phyloP scores from a whole-genome alignment of 164 flowering plant species.

The Dillenia turbinata region DNA sequence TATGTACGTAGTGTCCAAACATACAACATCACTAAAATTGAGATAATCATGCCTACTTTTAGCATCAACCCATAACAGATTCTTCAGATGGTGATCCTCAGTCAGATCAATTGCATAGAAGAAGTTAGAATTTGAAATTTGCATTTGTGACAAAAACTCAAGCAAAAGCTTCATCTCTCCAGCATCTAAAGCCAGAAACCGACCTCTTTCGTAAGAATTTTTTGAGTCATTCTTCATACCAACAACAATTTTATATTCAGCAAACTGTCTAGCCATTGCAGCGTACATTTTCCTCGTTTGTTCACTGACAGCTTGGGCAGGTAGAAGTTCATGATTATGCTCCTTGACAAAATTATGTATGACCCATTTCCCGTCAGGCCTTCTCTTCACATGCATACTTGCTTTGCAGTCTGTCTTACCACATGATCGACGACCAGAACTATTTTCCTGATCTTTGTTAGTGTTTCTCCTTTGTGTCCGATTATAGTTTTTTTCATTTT shows the following conservation, averaged over 20 bases:
- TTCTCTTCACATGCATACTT: slow-evolving; percentile 23
- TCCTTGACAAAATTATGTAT: slow-evolving; percentile 20
- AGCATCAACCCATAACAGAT: slow-evolving; percentile 22
- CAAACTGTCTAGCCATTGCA: slow-evolving; percentile 48
- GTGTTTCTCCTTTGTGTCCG: slow-evolving; percentile 34
- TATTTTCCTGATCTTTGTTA: slow-evolving; percentile 28
- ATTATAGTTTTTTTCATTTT: slow-evolving; percentile 24
- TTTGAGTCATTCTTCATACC: slow-evolving; percentile 33
- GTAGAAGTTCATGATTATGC: slow-evolving; percentile 32
- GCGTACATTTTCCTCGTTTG: slow-evolving; percentile 50
- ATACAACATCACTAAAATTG: slow-evolving; percentile 20
- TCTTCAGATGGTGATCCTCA: slow-evolving; percentile 17
- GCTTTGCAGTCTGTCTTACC: slow-evolving; percentile 23
- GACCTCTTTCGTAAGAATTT: slow-evolving; percentile 13
- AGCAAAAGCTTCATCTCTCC: slow-evolving; percentile 9
- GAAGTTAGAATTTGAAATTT: slow-evolving; percentile 19
- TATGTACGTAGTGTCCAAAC: slow-evolving; percentile 17
- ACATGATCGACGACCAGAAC: slow-evolving; percentile 15
- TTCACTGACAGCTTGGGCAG: slow-evolving; percentile 47
- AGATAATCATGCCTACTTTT: slow-evolving; percentile 22
- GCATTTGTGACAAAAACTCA: slow-evolving; percentile 15
- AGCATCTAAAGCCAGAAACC: slow-evolving; percentile 9
- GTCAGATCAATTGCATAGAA: slow-evolving; percentile 21
- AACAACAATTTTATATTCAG: slow-evolving; percentile 38
- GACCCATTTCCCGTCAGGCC: slow-evolving; percentile 22